Evolutionary conservation across 495 filamentous ascomycete genomes (phyloP).

Genomic region (Lophiostoma macrostomum): DNA sequence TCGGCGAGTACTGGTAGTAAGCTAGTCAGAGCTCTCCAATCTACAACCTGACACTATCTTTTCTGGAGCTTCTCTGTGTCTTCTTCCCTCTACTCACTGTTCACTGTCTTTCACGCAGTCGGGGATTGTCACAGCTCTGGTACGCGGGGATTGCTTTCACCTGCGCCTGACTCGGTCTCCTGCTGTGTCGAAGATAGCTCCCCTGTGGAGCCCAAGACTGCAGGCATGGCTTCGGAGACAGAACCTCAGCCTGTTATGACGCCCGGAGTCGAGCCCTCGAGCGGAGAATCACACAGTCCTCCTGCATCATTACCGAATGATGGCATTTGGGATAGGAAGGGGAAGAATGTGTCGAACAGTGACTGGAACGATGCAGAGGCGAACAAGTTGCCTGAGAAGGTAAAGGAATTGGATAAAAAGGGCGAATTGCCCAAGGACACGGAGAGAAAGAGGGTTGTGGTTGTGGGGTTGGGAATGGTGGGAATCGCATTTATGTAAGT

Average conservation of each 20-base stretch:
- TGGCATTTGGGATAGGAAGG: neutral
- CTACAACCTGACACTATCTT: too few species aligned
- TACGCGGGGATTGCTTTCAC: too few species aligned
- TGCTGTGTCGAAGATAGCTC: too few species aligned
- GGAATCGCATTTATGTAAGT: conserved; percentile 89
- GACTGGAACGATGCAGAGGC: conserved; percentile 38
- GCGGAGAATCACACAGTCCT: conserved; percentile 15
- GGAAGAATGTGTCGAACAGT: conserved; percentile 7
- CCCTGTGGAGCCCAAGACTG: neutral
- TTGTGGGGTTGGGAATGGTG: conserved; percentile 94
- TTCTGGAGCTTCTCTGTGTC: too few species aligned
- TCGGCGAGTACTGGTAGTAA: too few species aligned
- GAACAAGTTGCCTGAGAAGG: conserved; percentile 36
- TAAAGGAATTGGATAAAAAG: conserved; percentile 22
- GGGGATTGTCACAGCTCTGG: too few species aligned
- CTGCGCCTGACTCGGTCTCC: too few species aligned
- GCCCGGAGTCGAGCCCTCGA: conserved; percentile 22
- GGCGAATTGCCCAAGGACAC: conserved; percentile 32
- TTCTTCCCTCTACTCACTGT: too few species aligned
- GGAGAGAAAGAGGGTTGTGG: conserved; percentile 67
- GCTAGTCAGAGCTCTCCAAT: too few species aligned
- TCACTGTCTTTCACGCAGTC: conserved; percentile 2
- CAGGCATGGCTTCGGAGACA: conserved; percentile 9
- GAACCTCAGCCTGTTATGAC: conserved; percentile 23
- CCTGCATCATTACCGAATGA: neutral